Percentiles rank a stretch among this genome's conserved stretches.
Evolutionary conservation across 2,329 filamentous ascomycete species (phyloP).

Genomic region (Basipetospora chlamydospora): DNA sequence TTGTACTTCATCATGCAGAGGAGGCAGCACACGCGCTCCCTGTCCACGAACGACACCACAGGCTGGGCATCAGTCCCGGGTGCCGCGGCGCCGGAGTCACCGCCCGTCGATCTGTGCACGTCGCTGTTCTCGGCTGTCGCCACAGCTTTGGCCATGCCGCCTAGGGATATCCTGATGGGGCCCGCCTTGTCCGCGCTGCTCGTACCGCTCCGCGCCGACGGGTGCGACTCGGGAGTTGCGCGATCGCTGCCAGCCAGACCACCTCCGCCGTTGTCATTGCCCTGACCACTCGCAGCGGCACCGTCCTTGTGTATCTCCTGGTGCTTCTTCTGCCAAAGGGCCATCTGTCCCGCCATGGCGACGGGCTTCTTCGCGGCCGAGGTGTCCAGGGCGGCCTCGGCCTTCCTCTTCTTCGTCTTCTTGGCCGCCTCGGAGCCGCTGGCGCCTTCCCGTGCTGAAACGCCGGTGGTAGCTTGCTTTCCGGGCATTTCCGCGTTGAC

Average conservation of each 20-base stretch:
- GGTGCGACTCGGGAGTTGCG: neutral
- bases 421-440: slow-evolving; percentile 13
- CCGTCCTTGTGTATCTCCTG: slow-evolving; percentile 20
- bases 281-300: slow-evolving; percentile 3
- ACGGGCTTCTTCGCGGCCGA: slow-evolving; percentile 21
- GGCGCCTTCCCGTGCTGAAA: slow-evolving; percentile 21
- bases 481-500: slow-evolving; percentile 36
- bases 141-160: slow-evolving; percentile 6
- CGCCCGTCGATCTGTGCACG: no score
- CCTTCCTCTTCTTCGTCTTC: slow-evolving; percentile 40
- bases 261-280: no score
- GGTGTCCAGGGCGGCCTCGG: slow-evolving; percentile 20
- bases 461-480: slow-evolving; percentile 12
- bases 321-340: slow-evolving; percentile 29
- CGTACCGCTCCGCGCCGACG: neutral
- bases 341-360: slow-evolving; percentile 27
- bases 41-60: slow-evolving; percentile 46
- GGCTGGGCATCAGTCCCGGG: neutral
- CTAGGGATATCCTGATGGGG: slow-evolving; percentile 19
- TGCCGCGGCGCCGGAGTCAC: no score
- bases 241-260: no score
- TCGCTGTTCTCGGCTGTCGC: neutral
- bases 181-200: neutral
- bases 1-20: slow-evolving; percentile 33
- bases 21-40: slow-evolving; percentile 29